Conservation (phyloP, 352 stramenopile genomes). For the Phytopythium oedochilum region DNA sequence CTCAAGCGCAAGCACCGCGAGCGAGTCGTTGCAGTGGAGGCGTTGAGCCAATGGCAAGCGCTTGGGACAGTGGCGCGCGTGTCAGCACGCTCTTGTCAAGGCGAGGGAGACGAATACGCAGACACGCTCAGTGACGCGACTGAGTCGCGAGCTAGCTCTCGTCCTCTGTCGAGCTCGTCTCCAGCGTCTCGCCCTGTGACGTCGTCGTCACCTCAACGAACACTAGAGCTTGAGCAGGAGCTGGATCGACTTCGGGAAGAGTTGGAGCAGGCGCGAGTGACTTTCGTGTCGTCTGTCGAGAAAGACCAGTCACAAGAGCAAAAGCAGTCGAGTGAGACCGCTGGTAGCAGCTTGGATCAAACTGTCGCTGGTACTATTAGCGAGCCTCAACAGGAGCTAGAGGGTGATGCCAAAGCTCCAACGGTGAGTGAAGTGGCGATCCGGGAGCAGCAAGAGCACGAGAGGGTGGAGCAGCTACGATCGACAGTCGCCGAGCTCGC, state of each 20-base stretch:
- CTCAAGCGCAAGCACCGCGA: conserved; percentile 49
- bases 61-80: conserved; percentile 10
- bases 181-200: background rate
- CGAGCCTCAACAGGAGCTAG: background rate
- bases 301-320: conserved; percentile 7
- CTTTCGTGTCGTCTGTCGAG: background rate
- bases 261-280: conserved; percentile 6
- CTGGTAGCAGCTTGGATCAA: background rate
- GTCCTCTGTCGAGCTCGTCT: conserved; percentile 1
- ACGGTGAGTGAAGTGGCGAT: background rate
- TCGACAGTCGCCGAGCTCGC: conserved; percentile 22
- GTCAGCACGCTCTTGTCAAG: background rate
- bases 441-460: conserved; percentile 5
- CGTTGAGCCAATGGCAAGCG: conserved; percentile 43
- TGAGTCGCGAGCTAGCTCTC: conserved; percentile 3
- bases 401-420: background rate
- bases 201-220: background rate
- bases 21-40: conserved; percentile 39
- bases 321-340: background rate
- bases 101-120: background rate
- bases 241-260: conserved; percentile 23
- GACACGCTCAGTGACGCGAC: background rate
- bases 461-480: conserved; percentile 14
- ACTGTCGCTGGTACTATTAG: background rate
- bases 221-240: conserved; percentile 20